Percentiles rank a stretch among this genome's conserved stretches.
phyloP scores from a whole-genome alignment of 2,329 filamentous ascomycete genomes.

The Chaetothyriales sp. region DNA sequence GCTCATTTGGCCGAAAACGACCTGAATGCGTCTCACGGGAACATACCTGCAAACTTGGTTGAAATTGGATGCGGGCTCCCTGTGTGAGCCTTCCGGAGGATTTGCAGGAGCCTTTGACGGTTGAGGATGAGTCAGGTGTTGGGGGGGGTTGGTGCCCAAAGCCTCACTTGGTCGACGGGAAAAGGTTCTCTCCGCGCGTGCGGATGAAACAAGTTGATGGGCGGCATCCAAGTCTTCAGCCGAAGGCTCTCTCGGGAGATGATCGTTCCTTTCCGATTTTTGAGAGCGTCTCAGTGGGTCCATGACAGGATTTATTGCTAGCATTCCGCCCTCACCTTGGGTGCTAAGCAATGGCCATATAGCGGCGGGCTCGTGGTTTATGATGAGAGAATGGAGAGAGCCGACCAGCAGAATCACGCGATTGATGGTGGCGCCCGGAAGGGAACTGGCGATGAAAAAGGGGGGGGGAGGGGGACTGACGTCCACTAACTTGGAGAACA shows the following conservation, averaged over 20 bases:
- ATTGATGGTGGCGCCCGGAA: neutral
- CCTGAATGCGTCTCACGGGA: neutral
- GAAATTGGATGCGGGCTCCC: neutral
- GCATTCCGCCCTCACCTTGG: slow-evolving; percentile 11
- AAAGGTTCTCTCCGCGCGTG: slow-evolving; percentile 26
- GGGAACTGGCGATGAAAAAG: neutral
- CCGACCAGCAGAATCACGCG: neutral
- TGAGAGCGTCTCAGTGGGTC: slow-evolving; percentile 13
- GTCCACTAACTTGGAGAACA: neutral
- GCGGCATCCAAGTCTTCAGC: slow-evolving; percentile 36
- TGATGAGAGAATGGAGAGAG: neutral
- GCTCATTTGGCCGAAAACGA: too few species aligned
- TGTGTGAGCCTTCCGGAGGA: neutral
- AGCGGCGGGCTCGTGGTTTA: neutral
- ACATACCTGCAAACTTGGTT: slow-evolving; percentile 19
- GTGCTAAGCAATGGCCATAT: neutral
- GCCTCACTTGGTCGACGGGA: neutral
- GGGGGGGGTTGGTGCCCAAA: neutral
- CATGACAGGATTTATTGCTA: slow-evolving; percentile 17
- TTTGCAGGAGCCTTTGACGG: neutral
- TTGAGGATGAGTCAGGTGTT: neutral
- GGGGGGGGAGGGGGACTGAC: too few species aligned
- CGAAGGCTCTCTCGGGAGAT: slow-evolving; percentile 28
- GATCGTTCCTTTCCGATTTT: neutral
- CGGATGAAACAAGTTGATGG: slow-evolving; percentile 35